These are phyloP conservation scores for Colletotrichum shisoi DNA, from an alignment of 2,329 filamentous ascomycete genomes.

Conservation along the genomic window DNA sequence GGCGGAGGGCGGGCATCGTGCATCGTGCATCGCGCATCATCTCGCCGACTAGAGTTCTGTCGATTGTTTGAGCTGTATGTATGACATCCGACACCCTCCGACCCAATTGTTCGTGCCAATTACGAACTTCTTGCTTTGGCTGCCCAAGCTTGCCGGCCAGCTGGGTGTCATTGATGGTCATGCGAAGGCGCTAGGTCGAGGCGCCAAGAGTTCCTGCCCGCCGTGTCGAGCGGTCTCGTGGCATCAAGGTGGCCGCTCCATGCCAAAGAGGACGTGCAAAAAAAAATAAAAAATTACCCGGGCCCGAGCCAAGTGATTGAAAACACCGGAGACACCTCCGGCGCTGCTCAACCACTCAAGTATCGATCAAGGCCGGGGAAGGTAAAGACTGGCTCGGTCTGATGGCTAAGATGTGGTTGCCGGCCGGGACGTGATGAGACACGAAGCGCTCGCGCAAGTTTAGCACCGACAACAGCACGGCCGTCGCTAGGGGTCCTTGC, in stretches of 20 bases:
- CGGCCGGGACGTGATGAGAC: conserved; percentile 12
- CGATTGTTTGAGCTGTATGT: conserved; percentile 22
- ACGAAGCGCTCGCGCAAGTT: neutral
- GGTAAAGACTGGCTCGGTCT: conserved; percentile 6
- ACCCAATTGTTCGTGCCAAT: no score
- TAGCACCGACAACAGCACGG: neutral
- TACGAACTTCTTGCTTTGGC: neutral
- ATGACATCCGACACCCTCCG: neutral
- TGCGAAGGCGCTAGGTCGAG: conserved; percentile 10
- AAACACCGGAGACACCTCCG: neutral
- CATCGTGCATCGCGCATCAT: conserved; percentile 27
- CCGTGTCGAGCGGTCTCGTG: conserved; percentile 5
- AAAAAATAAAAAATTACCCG: neutral
- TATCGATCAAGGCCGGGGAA: neutral
- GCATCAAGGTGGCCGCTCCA: conserved; percentile 20
- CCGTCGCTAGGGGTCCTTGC: neutral
- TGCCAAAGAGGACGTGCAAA: neutral
- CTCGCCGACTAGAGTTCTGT: conserved; percentile 30
- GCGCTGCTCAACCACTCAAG: conserved; percentile 2
- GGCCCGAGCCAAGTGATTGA: neutral
- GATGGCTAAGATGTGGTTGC: conserved; percentile 28
- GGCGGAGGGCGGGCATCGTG: conserved; percentile 14
- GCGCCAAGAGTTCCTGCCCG: neutral
- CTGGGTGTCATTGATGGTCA: neutral
- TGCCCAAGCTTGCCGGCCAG: neutral